phyloP scores from a whole-genome alignment of 2,329 filamentous ascomycete species.

The Neurospora sp. region DNA sequence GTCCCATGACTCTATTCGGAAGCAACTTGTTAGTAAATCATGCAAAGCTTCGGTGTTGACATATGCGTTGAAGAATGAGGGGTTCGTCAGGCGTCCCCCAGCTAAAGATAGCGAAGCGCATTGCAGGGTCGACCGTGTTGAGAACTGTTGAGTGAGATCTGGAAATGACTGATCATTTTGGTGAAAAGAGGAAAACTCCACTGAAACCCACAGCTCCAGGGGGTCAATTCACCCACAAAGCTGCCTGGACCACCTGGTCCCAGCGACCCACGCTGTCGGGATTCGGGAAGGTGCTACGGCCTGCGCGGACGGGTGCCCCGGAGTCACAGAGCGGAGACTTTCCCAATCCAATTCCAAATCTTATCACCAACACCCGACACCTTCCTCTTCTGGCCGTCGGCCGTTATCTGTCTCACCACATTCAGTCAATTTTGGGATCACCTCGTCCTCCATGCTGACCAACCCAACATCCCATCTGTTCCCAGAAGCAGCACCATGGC shows the following conservation, averaged over 20 bases:
- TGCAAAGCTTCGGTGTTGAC: too few relatives aligned
- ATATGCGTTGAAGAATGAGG: not conserved
- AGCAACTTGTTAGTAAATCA: too few relatives aligned
- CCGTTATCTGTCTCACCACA: not conserved
- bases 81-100: not conserved
- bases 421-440: not conserved
- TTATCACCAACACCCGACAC: not conserved
- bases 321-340: not conserved
- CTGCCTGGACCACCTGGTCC: not conserved
- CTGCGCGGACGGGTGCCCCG: not conserved
- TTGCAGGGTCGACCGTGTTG: not conserved
- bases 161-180: not conserved
- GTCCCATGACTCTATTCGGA: too few relatives aligned
- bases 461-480: not conserved
- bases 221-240: not conserved
- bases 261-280: not conserved
- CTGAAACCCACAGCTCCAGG: not conserved
- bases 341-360: not conserved
- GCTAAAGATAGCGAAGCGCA: not conserved
- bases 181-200: not conserved
- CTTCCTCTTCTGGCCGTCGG: not conserved
- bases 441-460: not conserved
- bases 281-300: not conserved
- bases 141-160: not conserved
- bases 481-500: not conserved